Conservation (phyloP, 352 stramenopile genomes). For the Saprolegnia parasitica region DNA sequence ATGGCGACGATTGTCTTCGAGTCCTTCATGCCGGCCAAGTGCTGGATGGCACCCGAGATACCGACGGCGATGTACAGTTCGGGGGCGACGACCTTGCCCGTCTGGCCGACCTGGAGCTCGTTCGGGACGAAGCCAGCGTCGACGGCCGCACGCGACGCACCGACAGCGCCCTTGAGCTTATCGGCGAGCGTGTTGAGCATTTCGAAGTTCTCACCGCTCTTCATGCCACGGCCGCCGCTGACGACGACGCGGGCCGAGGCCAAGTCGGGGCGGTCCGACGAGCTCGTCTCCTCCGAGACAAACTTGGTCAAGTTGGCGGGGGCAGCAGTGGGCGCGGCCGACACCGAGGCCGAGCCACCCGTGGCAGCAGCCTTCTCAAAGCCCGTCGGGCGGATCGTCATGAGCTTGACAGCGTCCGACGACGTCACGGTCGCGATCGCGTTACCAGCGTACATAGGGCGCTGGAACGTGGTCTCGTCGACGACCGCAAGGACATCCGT, state of each 20-base stretch:
- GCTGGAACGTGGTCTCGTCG: constrained; percentile 94
- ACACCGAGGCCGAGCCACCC: constrained; percentile 68
- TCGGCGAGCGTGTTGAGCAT: constrained; percentile 97
- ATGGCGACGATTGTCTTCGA: constrained; percentile 99
- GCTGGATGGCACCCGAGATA: constrained; percentile 99
- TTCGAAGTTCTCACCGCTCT: constrained; percentile 97
- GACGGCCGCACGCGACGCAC: constrained; percentile 95
- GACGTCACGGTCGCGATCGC: constrained; percentile 87
- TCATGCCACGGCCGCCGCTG: constrained; percentile 94
- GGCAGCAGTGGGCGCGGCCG: constrained; percentile 50
- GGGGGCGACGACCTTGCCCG: constrained; percentile 97
- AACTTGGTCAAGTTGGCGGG: constrained; percentile 80
- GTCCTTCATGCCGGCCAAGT: constrained; percentile 99
- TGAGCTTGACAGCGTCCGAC: constrained; percentile 89
- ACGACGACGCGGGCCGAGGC: constrained; percentile 92
- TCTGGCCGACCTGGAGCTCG: constrained; percentile 99
- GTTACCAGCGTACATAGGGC: constrained; percentile 81
- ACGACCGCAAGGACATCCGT: constrained; percentile 93
- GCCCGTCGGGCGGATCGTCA: constrained; percentile 94
- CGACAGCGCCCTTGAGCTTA: constrained; percentile 96
- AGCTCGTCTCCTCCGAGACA: constrained; percentile 90
- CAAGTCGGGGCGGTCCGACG: constrained; percentile 95
- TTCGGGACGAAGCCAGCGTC: constrained; percentile 98
- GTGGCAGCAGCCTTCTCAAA: constrained; percentile 95
- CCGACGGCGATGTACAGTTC: constrained; percentile 96